A percentile compares a stretch with the other conserved stretches of the same genome.
phyloP scores from a whole-genome alignment of 2,329 filamentous ascomycete species.

The Rhynchosporium secalis region DNA sequence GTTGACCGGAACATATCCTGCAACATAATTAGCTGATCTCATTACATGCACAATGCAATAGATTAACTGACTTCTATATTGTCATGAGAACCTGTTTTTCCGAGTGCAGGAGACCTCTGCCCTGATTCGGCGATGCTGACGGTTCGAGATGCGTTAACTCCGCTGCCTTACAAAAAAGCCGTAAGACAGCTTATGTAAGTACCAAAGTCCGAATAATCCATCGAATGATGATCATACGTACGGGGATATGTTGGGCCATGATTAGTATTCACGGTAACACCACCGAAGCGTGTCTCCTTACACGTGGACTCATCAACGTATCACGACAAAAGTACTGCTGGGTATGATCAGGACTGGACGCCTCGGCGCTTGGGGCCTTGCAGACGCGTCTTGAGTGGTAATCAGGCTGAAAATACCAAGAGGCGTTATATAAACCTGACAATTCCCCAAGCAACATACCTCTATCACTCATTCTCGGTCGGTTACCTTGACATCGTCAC shows the following conservation, averaged over 20 bases:
- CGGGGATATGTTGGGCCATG: neutral
- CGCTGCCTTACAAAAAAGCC: neutral
- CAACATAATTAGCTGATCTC: too few species aligned
- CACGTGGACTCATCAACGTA: neutral
- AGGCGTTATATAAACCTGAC: neutral
- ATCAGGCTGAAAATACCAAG: neutral
- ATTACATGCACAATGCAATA: too few species aligned
- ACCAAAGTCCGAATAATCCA: neutral
- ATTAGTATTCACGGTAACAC: slow-evolving; percentile 3
- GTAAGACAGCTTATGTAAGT: neutral
- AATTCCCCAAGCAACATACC: neutral
- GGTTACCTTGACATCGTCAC: too few species aligned
- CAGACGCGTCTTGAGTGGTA: neutral
- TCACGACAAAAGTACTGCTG: neutral
- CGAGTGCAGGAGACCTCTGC: too few species aligned
- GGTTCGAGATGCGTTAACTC: slow-evolving; percentile 7
- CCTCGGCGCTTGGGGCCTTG: slow-evolving; percentile 2
- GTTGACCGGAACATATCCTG: too few species aligned
- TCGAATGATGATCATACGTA: neutral
- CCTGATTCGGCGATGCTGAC: neutral
- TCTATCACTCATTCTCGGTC: neutral
- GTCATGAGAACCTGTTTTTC: neutral
- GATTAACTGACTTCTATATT: too few species aligned
- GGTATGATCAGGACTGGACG: neutral
- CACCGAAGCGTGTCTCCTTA: neutral